Evolutionary conservation across 495 filamentous ascomycete species (phyloP).

Genomic region (Lepidopterella palustris): DNA sequence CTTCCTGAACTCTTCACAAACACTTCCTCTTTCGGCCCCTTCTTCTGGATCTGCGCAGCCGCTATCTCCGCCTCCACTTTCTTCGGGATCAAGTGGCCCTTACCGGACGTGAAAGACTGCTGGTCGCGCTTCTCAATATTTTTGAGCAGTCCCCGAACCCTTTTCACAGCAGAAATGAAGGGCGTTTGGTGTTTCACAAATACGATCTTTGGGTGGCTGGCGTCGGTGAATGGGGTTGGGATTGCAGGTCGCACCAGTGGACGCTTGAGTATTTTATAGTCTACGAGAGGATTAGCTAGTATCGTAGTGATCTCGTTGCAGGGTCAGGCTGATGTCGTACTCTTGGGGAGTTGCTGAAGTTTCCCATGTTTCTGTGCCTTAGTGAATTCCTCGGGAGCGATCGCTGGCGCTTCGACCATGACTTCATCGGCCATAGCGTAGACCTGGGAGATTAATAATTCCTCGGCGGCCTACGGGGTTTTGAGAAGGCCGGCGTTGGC

Average conservation of each 20-base stretch:
- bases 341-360: slow-evolving; percentile 43
- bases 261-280: slow-evolving; percentile 53
- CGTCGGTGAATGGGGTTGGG: slow-evolving; percentile 49
- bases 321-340: slow-evolving; percentile 31
- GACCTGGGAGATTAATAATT: no score
- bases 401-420: background rate
- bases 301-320: background rate
- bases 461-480: no score
- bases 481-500: no score
- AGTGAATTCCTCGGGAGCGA: background rate
- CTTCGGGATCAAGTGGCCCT: slow-evolving; percentile 1
- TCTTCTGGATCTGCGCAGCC: slow-evolving; percentile 4
- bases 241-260: slow-evolving; percentile 65
- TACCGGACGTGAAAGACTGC: slow-evolving; percentile 28
- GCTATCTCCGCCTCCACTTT: slow-evolving; percentile 32
- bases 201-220: slow-evolving; percentile 55
- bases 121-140: slow-evolving; percentile 54
- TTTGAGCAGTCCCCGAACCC: slow-evolving; percentile 63
- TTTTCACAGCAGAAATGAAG: slow-evolving; percentile 77
- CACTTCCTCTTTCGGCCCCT: slow-evolving; percentile 39
- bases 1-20: slow-evolving; percentile 70
- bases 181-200: slow-evolving; percentile 71
- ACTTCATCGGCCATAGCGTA: background rate
- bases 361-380: slow-evolving; percentile 34
- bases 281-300: slow-evolving; percentile 23